phyloP scores from a whole-genome alignment of 805 yeast genomes.

The Monosporozyma aquatica region DNA sequence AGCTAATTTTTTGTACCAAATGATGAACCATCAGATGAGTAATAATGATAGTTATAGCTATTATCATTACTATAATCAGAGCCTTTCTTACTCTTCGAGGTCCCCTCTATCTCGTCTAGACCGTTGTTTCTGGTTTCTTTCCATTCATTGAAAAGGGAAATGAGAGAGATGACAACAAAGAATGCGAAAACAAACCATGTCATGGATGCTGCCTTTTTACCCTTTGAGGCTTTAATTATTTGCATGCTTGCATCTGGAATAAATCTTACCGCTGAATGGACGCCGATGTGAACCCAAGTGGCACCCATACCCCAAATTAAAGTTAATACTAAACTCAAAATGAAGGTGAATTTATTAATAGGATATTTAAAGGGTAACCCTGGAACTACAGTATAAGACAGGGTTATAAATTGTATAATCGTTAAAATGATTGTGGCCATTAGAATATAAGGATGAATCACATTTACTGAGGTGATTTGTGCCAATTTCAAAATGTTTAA shows the following conservation, averaged over 20 bases:
- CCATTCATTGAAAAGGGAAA: constrained; percentile 30
- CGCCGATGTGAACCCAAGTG: constrained; percentile 54
- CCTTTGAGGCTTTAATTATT: constrained; percentile 36
- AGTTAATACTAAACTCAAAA: constrained; percentile 31
- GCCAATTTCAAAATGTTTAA: constrained; percentile 44
- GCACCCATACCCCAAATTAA: constrained; percentile 58
- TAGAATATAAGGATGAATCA: constrained; percentile 47
- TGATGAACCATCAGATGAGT: constrained; percentile 12
- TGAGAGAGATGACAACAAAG: constrained; percentile 33
- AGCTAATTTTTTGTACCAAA: not conserved
- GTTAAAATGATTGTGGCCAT: constrained; percentile 40
- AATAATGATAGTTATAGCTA: constrained; percentile 4
- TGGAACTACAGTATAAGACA: constrained; percentile 41
- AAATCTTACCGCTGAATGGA: constrained; percentile 35
- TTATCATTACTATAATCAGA: constrained; percentile 9
- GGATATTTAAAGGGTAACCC: constrained; percentile 36
- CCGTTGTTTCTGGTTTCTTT: constrained; percentile 27
- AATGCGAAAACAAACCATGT: constrained; percentile 54
- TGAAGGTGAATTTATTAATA: constrained; percentile 24
- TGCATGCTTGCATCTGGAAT: constrained; percentile 44
- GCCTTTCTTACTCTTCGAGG: not conserved
- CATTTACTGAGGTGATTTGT: constrained; percentile 34
- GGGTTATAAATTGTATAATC: constrained; percentile 33
- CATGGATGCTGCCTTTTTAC: constrained; percentile 47
- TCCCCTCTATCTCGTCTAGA: constrained; percentile 8